phyloP scores from a whole-genome alignment of 179 eudicot species.

The Vitellaria paradoxa region DNA sequence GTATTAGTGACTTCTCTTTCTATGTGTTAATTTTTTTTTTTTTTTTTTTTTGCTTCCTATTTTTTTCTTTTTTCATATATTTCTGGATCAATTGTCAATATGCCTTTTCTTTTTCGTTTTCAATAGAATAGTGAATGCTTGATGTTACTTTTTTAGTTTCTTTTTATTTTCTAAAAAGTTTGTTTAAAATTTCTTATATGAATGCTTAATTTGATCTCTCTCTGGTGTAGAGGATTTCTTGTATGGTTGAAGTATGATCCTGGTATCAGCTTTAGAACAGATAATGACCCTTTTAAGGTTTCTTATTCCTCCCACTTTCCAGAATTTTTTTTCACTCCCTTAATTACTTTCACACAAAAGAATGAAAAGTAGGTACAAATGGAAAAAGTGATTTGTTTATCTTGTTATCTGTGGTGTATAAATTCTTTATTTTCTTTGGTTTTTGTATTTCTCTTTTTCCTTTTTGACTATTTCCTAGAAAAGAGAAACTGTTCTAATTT shows the following conservation, averaged over 20 bases:
- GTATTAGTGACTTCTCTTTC: constrained; percentile 27
- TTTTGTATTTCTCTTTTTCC: neutral
- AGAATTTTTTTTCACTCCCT: too few species aligned
- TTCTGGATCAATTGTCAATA: too few species aligned
- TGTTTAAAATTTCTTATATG: neutral
- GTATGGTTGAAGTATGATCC: constrained; percentile 91
- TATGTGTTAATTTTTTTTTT: too few species aligned
- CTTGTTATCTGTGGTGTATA: too few species aligned
- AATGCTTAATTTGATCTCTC: neutral
- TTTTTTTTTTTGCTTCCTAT: too few species aligned
- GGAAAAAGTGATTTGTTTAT: too few species aligned
- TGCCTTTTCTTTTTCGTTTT: neutral
- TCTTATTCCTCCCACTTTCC: constrained; percentile 9
- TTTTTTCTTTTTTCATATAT: too few species aligned
- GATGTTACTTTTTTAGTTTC: neutral
- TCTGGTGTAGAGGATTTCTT: constrained; percentile 75
- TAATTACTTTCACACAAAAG: too few species aligned
- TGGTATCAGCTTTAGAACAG: constrained; percentile 81
- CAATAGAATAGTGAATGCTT: neutral
- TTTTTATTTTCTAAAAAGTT: neutral
- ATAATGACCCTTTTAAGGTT: constrained; percentile 82
- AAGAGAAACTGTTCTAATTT: neutral
- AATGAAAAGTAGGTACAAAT: too few species aligned
- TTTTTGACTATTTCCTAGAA: neutral
- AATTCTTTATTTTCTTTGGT: neutral